A percentile compares a stretch with the other conserved stretches of the same genome.
Evolutionary conservation across 2,329 filamentous ascomycete genomes (phyloP).

Genomic region (Talaromyces sp.): DNA sequence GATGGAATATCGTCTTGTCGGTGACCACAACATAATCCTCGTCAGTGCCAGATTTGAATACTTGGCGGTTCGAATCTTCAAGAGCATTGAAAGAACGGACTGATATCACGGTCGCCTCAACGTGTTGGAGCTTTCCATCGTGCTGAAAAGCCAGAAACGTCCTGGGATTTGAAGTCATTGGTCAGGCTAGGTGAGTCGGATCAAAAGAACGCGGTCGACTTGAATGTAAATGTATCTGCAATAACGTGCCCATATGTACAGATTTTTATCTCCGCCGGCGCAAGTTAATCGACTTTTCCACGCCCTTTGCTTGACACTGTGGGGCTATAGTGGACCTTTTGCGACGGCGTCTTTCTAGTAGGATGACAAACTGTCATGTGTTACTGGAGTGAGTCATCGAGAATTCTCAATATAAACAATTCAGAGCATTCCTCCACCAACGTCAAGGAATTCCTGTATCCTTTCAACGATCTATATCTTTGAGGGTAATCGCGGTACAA

Average conservation of each 20-base stretch:
- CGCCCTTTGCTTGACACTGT: constrained; percentile 10
- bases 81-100: constrained; percentile 51
- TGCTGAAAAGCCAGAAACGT: constrained; percentile 33
- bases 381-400: neutral
- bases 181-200: neutral
- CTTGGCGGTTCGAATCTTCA: constrained; percentile 47
- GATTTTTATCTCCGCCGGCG: neutral
- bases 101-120: constrained; percentile 46
- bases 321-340: neutral
- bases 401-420: neutral
- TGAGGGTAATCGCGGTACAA: neutral
- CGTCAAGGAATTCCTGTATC: neutral
- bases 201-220: neutral
- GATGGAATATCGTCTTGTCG: constrained; percentile 29
- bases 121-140: constrained; percentile 40
- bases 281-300: neutral
- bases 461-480: neutral
- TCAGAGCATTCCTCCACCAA: neutral
- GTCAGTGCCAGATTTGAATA: constrained; percentile 9
- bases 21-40: constrained; percentile 24
- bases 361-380: neutral
- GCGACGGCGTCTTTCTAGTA: neutral
- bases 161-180: neutral
- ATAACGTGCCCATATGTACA: neutral
- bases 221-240: neutral